Evolutionary conservation across 2,329 filamentous ascomycete species (phyloP).

Genomic region (Domatiomyces catenatus): DNA sequence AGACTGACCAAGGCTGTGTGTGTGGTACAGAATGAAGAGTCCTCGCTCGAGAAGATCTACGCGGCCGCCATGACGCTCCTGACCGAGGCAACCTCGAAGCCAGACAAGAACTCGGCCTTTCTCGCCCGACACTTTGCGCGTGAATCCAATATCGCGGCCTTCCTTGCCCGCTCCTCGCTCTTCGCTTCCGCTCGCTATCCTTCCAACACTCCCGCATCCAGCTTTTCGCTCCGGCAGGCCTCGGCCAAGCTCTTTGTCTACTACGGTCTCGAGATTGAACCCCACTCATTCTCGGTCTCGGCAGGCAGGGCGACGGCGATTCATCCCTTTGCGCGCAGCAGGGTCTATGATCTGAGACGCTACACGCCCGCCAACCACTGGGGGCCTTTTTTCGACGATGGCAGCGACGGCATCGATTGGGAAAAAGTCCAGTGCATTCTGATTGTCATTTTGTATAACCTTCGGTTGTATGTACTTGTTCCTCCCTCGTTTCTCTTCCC

Average conservation of each 20-base stretch:
- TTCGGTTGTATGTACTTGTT: conserved; percentile 29
- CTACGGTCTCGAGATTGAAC: conserved; percentile 45
- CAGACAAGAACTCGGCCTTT: conserved; percentile 29
- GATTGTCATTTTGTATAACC: conserved; percentile 51
- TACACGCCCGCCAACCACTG: conserved; percentile 48
- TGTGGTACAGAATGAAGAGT: neutral
- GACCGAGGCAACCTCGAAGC: conserved; percentile 28
- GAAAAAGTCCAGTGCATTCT: conserved; percentile 64
- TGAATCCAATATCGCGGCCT: conserved; percentile 37
- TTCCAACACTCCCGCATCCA: conserved; percentile 25
- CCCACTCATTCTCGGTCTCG: conserved; percentile 9
- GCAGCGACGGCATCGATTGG: conserved; percentile 53
- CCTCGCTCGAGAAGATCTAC: conserved; percentile 15
- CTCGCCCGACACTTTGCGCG: conserved; percentile 28
- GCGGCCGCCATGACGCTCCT: conserved; percentile 25
- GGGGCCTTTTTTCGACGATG: conserved; percentile 58
- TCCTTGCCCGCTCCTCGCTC: conserved; percentile 50
- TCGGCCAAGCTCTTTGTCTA: conserved; percentile 57
- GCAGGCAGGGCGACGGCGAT: conserved; percentile 15
- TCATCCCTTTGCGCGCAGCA: conserved; percentile 49
- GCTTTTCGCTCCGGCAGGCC: conserved; percentile 39
- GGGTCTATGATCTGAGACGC: conserved; percentile 58
- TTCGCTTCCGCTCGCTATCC: conserved; percentile 41
- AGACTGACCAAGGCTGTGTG: neutral
- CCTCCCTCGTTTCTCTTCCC: conserved; percentile 2